phyloP scores from a whole-genome alignment of 164 flowering plant genomes.

The Malania oleifera region DNA sequence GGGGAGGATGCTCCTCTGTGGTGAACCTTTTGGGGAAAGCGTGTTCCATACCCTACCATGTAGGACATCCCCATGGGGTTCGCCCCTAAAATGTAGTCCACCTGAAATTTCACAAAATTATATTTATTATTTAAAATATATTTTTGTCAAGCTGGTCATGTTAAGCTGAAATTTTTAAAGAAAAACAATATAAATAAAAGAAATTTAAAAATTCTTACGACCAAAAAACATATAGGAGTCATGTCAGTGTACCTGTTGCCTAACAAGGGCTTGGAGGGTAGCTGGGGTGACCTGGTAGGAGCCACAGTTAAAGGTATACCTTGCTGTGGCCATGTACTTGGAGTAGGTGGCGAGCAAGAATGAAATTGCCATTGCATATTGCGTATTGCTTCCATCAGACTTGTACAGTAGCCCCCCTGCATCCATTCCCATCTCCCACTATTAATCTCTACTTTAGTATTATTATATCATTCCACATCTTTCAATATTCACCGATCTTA shows the following conservation, averaged over 20 bases:
- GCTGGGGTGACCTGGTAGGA: slow-evolving; percentile 41
- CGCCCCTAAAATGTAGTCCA: slow-evolving; percentile 83
- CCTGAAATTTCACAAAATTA: slow-evolving; percentile 35
- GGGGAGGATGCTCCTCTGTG: slow-evolving; percentile 91
- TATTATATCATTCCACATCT: no score
- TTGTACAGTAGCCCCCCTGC: slow-evolving; percentile 86
- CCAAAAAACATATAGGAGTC: no score
- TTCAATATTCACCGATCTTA: no score
- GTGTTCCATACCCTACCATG: slow-evolving; percentile 87
- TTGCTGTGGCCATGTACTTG: slow-evolving; percentile 56
- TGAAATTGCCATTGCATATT: slow-evolving; percentile 81
- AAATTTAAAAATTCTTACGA: no score
- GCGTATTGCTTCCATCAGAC: slow-evolving; percentile 61
- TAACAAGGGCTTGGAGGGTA: slow-evolving; percentile 44
- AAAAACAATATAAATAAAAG: no score
- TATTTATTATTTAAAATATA: no score
- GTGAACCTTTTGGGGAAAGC: slow-evolving; percentile 65
- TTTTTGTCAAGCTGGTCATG: no score
- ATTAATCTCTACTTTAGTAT: no score
- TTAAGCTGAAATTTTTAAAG: no score
- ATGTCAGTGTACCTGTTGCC: slow-evolving; percentile 51
- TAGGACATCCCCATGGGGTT: slow-evolving; percentile 84
- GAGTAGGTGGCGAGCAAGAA: slow-evolving; percentile 70
- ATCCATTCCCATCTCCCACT: no score
- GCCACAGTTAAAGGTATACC: slow-evolving; percentile 67